Evolutionary conservation across 2,329 filamentous ascomycete genomes (phyloP).

Genomic region (Neophaeococcomyces aloes): DNA sequence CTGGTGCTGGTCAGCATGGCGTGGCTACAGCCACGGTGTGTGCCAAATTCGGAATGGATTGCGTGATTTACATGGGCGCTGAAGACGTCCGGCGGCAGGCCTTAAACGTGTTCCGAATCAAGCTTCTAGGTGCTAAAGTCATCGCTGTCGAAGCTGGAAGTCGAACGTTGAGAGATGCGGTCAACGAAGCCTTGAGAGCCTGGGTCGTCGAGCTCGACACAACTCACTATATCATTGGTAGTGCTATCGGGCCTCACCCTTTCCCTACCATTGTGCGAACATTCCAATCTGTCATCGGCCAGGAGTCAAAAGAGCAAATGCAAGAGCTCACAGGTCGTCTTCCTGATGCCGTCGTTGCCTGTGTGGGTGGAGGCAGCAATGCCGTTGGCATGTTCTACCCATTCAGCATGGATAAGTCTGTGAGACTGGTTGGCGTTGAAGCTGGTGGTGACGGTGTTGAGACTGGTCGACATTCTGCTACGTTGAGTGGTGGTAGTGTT

Average conservation of each 20-base stretch:
- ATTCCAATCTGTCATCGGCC: constrained; percentile 93
- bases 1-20: constrained; percentile 92
- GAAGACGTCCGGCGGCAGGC: constrained; percentile 95
- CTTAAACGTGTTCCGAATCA: constrained; percentile 97
- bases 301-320: constrained; percentile 92
- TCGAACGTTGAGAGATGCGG: constrained; percentile 70
- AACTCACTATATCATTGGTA: constrained; percentile 97
- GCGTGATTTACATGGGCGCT: constrained; percentile 95
- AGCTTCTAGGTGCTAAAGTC: constrained; percentile 84
- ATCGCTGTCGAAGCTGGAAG: constrained; percentile 87
- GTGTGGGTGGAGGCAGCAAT: constrained; percentile 90
- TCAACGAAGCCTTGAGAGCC: constrained; percentile 87
- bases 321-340: constrained; percentile 71
- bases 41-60: constrained; percentile 96
- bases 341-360: constrained; percentile 91
- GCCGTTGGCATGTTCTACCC: constrained; percentile 98
- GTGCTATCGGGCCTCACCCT: constrained; percentile 91
- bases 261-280: constrained; percentile 97
- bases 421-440: constrained; percentile 87
- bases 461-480: constrained; percentile 75
- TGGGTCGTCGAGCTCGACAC: constrained; percentile 91
- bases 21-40: constrained; percentile 96
- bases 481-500: constrained; percentile 73
- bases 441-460: constrained; percentile 88
- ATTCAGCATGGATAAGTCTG: constrained; percentile 71